These are phyloP conservation scores for Diversispora eburnea DNA, from an alignment of 192 early-diverging fungal genomes.

Conservation along the genomic window DNA sequence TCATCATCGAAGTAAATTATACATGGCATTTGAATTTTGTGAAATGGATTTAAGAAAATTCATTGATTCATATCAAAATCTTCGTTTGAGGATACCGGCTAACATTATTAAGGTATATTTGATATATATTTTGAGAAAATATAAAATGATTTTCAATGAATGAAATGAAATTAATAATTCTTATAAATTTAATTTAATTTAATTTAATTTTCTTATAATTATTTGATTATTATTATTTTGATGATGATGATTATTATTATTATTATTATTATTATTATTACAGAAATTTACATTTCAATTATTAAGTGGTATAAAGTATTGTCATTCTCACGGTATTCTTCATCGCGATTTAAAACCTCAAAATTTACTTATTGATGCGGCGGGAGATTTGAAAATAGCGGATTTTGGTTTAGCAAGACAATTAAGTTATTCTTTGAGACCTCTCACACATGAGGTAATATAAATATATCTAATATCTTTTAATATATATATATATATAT, in stretches of 20 bases:
- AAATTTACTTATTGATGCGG: constrained; percentile 90
- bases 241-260: neutral
- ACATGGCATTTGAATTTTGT: constrained; percentile 93
- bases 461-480: neutral
- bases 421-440: constrained; percentile 85
- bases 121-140: neutral
- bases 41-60: constrained; percentile 67
- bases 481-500: neutral
- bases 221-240: neutral
- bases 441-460: constrained; percentile 88
- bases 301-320: constrained; percentile 80
- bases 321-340: constrained; percentile 88
- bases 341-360: constrained; percentile 99
- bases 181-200: neutral
- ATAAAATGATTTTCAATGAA: too few relatives aligned
- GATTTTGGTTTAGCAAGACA: constrained; percentile 96
- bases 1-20: constrained; percentile 81
- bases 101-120: constrained; percentile 33
- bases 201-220: neutral
- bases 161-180: too few relatives aligned
- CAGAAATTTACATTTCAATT: constrained; percentile 93
- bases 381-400: constrained; percentile 84
- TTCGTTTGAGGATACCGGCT: constrained; percentile 16
- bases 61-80: constrained; percentile 29
- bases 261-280: neutral